Percentiles rank a stretch among this genome's conserved stretches.
Conservation (phyloP, 1,139 yeast species). For the Lodderomyces oxycetoniae region DNA sequence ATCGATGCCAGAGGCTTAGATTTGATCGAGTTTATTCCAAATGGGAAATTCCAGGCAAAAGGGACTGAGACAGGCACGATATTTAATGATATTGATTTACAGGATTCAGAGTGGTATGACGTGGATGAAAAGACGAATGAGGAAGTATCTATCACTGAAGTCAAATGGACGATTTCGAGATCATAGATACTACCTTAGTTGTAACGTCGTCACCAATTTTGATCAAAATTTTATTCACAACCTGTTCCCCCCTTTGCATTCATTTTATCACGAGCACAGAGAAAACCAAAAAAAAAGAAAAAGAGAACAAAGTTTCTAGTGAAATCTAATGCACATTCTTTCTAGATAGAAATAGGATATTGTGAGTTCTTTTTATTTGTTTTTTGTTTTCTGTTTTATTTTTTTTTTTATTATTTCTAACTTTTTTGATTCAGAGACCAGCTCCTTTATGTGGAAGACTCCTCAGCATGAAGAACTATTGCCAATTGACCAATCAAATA, state of each 20-base stretch:
- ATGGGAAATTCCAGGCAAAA: constrained; percentile 60
- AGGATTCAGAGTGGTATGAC: constrained; percentile 90
- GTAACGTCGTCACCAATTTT: no score
- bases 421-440: not conserved
- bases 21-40: constrained; percentile 61
- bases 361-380: not conserved
- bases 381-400: not conserved
- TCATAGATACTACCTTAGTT: constrained; percentile 2
- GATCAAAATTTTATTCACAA: no score
- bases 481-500: not conserved
- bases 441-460: constrained; percentile 2
- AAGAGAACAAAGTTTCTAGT: not conserved
- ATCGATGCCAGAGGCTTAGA: constrained; percentile 88
- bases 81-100: constrained; percentile 64
- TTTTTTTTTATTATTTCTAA: not conserved
- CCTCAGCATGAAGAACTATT: not conserved
- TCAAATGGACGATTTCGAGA: constrained; percentile 43
- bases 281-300: constrained; percentile 1
- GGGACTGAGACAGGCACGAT: constrained; percentile 50
- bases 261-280: not conserved
- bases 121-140: constrained; percentile 80
- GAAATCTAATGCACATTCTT: no score
- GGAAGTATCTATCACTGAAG: constrained; percentile 79
- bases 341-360: not conserved
- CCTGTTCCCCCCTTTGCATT: no score